These are phyloP conservation scores for Trichocladium antarcticum DNA, from an alignment of 495 filamentous ascomycete genomes.

Conservation along the genomic window DNA sequence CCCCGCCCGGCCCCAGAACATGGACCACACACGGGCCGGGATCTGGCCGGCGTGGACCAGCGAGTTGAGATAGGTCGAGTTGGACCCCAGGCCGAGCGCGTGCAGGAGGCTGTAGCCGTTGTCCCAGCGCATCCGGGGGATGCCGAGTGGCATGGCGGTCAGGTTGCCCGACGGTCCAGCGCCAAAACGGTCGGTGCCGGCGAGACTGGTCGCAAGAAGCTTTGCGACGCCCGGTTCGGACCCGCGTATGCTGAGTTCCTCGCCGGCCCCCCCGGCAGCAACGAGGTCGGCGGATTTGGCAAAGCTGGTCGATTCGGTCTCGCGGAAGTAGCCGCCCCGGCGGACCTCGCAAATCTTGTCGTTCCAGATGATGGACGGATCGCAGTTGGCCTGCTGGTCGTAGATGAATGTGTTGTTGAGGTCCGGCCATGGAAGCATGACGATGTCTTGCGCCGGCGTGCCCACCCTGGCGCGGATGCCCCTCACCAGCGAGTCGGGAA, in stretches of 20 bases:
- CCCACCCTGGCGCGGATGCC: conserved; percentile 14
- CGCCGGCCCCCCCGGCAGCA: conserved; percentile 10
- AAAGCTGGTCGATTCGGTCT: conserved; percentile 13
- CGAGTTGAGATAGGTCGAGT: conserved; percentile 33
- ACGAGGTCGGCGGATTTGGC: conserved; percentile 8
- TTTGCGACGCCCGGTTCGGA: conserved; percentile 11
- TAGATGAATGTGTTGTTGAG: conserved; percentile 22
- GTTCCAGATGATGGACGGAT: conserved; percentile 11
- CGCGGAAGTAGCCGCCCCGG: conserved; percentile 8
- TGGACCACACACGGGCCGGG: conserved; percentile 28
- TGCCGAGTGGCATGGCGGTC: conserved; percentile 11
- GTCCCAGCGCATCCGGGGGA: conserved; percentile 13
- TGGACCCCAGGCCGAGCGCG: conserved; percentile 27
- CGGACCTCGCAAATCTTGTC: conserved; percentile 16
- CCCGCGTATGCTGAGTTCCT: conserved; percentile 8
- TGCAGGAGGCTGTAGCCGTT: conserved; percentile 15
- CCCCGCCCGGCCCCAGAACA: conserved; percentile 36
- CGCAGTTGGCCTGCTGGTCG: conserved; percentile 14
- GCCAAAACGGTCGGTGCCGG: not conserved
- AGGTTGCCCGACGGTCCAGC: not conserved
- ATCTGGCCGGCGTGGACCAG: conserved; percentile 27
- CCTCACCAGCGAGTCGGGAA: conserved; percentile 17
- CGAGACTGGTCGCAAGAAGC: conserved; percentile 12
- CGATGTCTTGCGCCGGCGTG: conserved; percentile 16
- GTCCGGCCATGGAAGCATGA: conserved; percentile 18